Evolutionary conservation across 176 grass and related monocot genomes (phyloP).

Genomic region (Rhipidocladum racemiflorum): DNA sequence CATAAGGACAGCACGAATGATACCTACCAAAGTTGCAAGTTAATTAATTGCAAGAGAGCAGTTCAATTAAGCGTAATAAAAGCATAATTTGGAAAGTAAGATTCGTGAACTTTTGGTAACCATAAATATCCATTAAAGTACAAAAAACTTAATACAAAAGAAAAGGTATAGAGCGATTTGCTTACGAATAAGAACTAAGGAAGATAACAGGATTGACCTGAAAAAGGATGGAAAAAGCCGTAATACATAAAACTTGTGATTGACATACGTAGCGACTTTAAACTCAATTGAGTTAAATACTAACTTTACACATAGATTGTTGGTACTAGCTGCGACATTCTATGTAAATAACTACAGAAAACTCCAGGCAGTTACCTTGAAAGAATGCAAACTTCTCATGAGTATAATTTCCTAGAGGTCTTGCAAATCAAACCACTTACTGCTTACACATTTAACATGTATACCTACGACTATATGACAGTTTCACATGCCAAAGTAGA

Average conservation of each 20-base stretch:
- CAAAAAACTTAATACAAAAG: slow-evolving; percentile 4
- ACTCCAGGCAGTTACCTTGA: background rate
- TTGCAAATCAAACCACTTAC: background rate
- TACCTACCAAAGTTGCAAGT: slow-evolving; percentile 48
- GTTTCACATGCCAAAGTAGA: background rate
- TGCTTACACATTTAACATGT: background rate
- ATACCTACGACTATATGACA: background rate
- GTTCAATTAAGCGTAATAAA: background rate
- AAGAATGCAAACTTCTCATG: background rate
- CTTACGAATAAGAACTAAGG: background rate
- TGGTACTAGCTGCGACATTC: background rate
- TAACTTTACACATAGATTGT: background rate
- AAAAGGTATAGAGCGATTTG: background rate
- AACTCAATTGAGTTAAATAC: background rate
- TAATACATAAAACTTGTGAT: background rate
- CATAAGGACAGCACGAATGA: slow-evolving; percentile 85
- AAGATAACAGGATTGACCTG: background rate
- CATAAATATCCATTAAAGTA: background rate
- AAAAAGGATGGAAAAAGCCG: background rate
- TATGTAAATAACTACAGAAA: background rate
- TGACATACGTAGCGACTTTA: background rate
- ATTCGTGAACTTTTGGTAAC: background rate
- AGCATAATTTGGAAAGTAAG: background rate
- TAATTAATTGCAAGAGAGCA: slow-evolving; percentile 1
- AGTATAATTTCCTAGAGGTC: background rate